Conservation (phyloP, 805 yeast species). For the Yamadazyma endophytica region DNA sequence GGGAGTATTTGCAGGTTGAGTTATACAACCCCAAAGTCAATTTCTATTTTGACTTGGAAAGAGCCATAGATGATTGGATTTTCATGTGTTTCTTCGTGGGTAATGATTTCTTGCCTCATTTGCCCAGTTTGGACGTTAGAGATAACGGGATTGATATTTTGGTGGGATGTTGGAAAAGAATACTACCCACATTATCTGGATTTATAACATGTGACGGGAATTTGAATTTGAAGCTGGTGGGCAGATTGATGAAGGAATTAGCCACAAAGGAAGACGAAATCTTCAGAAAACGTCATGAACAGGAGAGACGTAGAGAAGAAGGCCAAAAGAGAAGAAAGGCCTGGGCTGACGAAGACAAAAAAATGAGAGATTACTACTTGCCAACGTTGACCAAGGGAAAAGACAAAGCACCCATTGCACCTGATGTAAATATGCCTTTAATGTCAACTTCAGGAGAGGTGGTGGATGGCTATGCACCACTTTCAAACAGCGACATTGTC, state of each 20-base stretch:
- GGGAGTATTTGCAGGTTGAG: slow-evolving; percentile 87
- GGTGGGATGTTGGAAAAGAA: slow-evolving; percentile 77
- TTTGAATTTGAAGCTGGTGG: slow-evolving; percentile 72
- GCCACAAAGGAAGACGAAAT: slow-evolving; percentile 76
- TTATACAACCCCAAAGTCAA: slow-evolving; percentile 64
- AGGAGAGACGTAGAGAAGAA: slow-evolving; percentile 66
- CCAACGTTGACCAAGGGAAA: slow-evolving; percentile 65
- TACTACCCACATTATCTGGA: slow-evolving; percentile 61
- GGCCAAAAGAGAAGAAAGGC: slow-evolving; percentile 55
- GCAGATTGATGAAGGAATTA: slow-evolving; percentile 58
- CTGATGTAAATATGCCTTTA: slow-evolving; percentile 70
- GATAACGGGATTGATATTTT: slow-evolving; percentile 87
- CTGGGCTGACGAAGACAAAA: slow-evolving; percentile 43
- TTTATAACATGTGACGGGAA: slow-evolving; percentile 90
- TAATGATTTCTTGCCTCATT: slow-evolving; percentile 95
- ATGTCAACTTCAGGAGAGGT: slow-evolving; percentile 71
- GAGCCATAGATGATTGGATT: slow-evolving; percentile 98
- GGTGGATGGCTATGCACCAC: slow-evolving; percentile 60
- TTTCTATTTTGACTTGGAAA: slow-evolving; percentile 79
- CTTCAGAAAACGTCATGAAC: slow-evolving; percentile 63
- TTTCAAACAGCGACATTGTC: slow-evolving; percentile 69
- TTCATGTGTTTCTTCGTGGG: slow-evolving; percentile 98
- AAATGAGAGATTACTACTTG: slow-evolving; percentile 40
- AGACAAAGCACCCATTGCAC: slow-evolving; percentile 69
- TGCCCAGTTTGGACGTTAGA: slow-evolving; percentile 91